Base-by-base conservation (phyloP, 2,329 filamentous ascomycete genomes). In the Cyphellophora europaea region DNA sequence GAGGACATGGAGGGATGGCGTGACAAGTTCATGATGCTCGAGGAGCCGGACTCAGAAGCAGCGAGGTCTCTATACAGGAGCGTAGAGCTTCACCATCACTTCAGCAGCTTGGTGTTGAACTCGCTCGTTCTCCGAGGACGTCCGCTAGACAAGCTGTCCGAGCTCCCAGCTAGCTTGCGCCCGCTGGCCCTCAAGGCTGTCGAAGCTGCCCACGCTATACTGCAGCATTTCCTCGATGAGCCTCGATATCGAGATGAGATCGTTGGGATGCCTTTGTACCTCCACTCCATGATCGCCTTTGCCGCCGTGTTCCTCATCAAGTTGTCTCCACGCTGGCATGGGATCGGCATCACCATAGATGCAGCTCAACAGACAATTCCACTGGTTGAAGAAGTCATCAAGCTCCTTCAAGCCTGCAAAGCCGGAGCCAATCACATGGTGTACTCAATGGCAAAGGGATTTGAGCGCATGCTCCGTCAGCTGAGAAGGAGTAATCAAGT, bases 41-140 rank as follows among this genome's bases (percentile, higher is more conserved):
- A 33, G 10, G 15, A 25, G 4, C n/a, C 14, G 5, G 35, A 37
- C 35, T 33, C 33, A 18, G 33, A 33, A 15, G 18, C 33, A n/a
- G 35, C 27, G 14, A 31, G 33, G 19, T 37, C 33, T 16, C 35
- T 31, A 11, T 16, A 30, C 8, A 37, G 33, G 30, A 31, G 64
- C 2, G 64, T 67, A 11, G 61, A 66, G 2, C 50, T 71, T 6
- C 67, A 71, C 46, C 66, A 65, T 41, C 65, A 69, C 40, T 67
- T 71, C 34, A 66, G 65, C 19, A 68, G 67, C 44, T 63, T 71
- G 18, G 65, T 70, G 37, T 57, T 71, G 10, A 66, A 69, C 41
- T 61, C 56, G 5, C 53, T 60, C 14, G 56, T 54, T 3, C 49
- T 57, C 5, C 51, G 54, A 45, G 56, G 56, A 0, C 57, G 56